A percentile compares a stretch with the other conserved stretches of the same genome.
These are phyloP conservation scores for Senna tora DNA, from an alignment of 306 rosid genomes.

Conservation along the genomic window DNA sequence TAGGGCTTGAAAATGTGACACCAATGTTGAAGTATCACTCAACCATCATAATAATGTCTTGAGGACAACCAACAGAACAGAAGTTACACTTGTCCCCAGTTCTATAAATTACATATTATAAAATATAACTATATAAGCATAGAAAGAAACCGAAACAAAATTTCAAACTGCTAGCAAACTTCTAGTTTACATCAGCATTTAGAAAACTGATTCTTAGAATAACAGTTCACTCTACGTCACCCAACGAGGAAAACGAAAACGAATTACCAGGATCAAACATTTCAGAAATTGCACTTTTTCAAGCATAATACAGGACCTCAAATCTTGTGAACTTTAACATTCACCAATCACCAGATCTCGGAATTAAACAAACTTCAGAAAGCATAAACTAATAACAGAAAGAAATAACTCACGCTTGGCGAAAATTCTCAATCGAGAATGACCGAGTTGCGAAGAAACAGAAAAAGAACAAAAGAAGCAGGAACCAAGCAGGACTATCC, in stretches of 20 bases:
- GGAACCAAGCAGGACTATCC: slow-evolving; percentile 51
- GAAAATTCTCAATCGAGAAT: slow-evolving; percentile 55
- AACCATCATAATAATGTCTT: background rate
- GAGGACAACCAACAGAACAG: background rate
- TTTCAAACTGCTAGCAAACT: background rate
- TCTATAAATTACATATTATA: background rate
- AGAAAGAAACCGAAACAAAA: background rate
- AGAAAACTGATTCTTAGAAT: background rate
- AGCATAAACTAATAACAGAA: background rate
- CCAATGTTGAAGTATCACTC: slow-evolving; percentile 8
- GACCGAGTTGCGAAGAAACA: slow-evolving; percentile 53
- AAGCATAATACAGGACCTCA: background rate
- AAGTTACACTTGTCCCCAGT: slow-evolving; percentile 29
- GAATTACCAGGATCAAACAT: slow-evolving; percentile 18
- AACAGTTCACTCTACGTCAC: background rate
- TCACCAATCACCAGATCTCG: slow-evolving; percentile 25
- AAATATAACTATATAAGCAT: background rate
- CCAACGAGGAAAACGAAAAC: slow-evolving; percentile 6
- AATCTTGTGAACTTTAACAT: background rate
- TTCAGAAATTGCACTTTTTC: background rate
- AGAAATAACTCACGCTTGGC: slow-evolving; percentile 73
- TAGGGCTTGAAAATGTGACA: background rate
- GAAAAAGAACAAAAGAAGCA: slow-evolving; percentile 40
- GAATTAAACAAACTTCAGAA: slow-evolving; percentile 14
- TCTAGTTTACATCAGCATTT: background rate